phyloP scores from a whole-genome alignment of 2,329 filamentous ascomycete species.

The Fusarium beomiforme region DNA sequence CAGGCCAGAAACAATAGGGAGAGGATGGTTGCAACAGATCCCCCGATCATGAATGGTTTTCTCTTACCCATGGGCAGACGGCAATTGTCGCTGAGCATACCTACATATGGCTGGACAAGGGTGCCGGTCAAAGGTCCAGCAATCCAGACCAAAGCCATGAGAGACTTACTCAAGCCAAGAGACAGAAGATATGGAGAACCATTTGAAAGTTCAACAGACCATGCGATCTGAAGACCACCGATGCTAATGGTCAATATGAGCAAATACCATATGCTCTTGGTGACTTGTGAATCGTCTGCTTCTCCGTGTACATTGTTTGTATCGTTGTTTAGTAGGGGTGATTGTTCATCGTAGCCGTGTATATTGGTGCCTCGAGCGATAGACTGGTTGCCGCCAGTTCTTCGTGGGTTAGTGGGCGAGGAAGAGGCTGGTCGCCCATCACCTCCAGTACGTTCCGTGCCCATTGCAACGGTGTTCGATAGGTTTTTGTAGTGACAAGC shows the following conservation, averaged over 20 bases:
- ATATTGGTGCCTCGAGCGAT: constrained; percentile 24
- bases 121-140: constrained; percentile 82
- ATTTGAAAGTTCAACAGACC: constrained; percentile 94
- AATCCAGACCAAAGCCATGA: constrained; percentile 87
- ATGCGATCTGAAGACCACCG: constrained; percentile 90
- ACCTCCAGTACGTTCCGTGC: constrained; percentile 14
- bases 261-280: constrained; percentile 87
- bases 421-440: constrained; percentile 12
- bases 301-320: constrained; percentile 12
- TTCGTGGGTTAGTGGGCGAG: constrained; percentile 12
- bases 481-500: background rate
- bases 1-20: constrained; percentile 78
- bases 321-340: constrained; percentile 44
- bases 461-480: constrained; percentile 19
- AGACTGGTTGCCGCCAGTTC: constrained; percentile 23
- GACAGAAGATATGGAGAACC: constrained; percentile 87
- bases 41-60: constrained; percentile 82
- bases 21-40: constrained; percentile 72
- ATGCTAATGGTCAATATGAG: constrained; percentile 87
- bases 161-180: constrained; percentile 82
- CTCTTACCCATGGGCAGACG: constrained; percentile 79
- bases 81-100: constrained; percentile 83
- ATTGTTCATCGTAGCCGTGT: constrained; percentile 42
- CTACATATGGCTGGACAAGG: constrained; percentile 84
- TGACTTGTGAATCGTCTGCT: constrained; percentile 60